Percentiles rank a stretch among this genome's conserved stretches.
Conservation (phyloP, 2,329 filamentous ascomycete species). For the Kalmusia sp. region DNA sequence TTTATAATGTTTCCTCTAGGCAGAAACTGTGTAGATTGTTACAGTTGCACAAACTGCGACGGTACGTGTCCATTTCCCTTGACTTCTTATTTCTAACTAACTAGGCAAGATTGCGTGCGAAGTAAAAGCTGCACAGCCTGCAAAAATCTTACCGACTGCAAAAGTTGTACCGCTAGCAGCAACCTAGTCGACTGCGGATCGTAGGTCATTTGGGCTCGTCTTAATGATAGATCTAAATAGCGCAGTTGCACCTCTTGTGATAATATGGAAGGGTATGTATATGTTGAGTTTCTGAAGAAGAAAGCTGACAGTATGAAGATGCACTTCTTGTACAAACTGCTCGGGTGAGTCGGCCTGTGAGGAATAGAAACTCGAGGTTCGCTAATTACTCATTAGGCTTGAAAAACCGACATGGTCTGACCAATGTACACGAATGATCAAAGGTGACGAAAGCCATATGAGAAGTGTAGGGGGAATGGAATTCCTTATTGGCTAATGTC, state of each 20-base stretch:
- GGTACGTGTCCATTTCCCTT: background rate
- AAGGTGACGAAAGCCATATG: too few relatives aligned
- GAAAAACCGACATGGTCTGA: background rate
- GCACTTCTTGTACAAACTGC: background rate
- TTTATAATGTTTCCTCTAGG: background rate
- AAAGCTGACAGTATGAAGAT: background rate
- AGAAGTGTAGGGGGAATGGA: too few relatives aligned
- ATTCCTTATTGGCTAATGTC: too few relatives aligned
- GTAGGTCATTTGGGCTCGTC: too few relatives aligned
- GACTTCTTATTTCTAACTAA: background rate
- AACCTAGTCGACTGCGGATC: too few relatives aligned
- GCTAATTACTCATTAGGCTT: too few relatives aligned
- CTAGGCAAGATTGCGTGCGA: background rate
- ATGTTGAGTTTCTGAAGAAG: too few relatives aligned
- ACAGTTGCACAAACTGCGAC: background rate
- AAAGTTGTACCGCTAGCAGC: too few relatives aligned
- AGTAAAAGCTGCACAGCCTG: background rate
- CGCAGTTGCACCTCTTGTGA: background rate
- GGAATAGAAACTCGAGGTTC: too few relatives aligned
- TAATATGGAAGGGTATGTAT: background rate
- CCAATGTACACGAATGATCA: background rate
- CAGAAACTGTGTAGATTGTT: background rate
- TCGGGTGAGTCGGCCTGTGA: background rate
- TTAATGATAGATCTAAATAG: too few relatives aligned
- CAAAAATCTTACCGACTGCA: background rate